Conservation (phyloP, 1,284 basidiomycete species). For the Puccinia triticina region DNA sequence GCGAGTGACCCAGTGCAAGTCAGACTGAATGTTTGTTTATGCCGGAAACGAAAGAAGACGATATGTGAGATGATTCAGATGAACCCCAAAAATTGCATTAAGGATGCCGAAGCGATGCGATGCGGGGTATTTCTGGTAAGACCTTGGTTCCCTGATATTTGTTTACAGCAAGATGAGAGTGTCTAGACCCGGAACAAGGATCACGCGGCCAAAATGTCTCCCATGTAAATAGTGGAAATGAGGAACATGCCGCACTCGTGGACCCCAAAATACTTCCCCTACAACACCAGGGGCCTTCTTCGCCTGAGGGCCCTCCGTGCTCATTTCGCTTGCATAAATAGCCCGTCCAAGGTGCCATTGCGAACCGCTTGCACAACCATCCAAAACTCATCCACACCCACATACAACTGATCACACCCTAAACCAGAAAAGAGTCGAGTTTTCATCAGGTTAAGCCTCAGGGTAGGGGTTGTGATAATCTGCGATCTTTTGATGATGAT, state of each 20-base stretch:
- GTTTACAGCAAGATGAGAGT: conserved; percentile 1
- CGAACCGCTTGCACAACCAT: not conserved
- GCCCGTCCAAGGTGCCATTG: not conserved
- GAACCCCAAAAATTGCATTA: conserved; percentile 9
- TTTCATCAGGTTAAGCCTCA: not conserved
- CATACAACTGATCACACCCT: not conserved
- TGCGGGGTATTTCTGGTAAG: conserved; percentile 5
- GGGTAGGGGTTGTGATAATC: too few species aligned
- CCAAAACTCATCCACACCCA: not conserved
- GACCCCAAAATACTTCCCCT: not conserved
- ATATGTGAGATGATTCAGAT: too few species aligned
- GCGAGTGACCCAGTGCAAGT: too few species aligned
- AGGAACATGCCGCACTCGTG: not conserved
- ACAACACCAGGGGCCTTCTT: not conserved
- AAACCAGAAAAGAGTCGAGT: not conserved
- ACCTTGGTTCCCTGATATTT: not conserved
- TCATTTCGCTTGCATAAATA: not conserved
- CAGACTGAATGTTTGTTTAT: too few species aligned
- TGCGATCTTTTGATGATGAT: not conserved
- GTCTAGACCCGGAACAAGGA: not conserved
- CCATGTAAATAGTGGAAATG: not conserved
- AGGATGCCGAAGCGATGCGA: not conserved
- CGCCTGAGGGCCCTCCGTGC: not conserved
- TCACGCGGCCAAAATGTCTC: conserved; percentile 1
- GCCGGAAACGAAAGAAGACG: too few species aligned